Base-by-base conservation (phyloP, 202 grass and related monocot species). In the Hordeum pubiflorum region DNA sequence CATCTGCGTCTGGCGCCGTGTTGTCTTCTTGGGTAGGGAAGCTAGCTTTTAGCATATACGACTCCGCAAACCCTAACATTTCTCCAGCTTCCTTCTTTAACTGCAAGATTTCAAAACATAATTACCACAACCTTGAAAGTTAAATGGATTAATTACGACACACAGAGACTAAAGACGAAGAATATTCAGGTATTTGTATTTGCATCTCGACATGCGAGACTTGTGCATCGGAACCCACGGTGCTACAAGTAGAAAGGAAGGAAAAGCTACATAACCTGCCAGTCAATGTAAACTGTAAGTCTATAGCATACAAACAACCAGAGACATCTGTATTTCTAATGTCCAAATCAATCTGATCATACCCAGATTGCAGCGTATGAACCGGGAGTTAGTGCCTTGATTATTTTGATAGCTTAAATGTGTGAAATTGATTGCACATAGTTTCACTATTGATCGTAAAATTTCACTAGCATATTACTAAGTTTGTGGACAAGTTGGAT, bases 11-110 rank as follows among this genome's bases (percentile, higher is more conserved):
- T 27, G 41, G 4, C 7, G 11, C 41, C 12, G 69, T 72, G 44
- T 77, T 44, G 39, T 59, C 72, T 7, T 92, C 90, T 37, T 86
- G 57, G 79, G 37, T 85, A 54, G 79, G 23, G 20, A 58, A 75
- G 41, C 34, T 61, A 57, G 72, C 82, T 48, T 87, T 93, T 69
- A 43, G 81, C 64, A 96, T 80, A 85, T 87, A 90, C 1, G 64
- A 71, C 20, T 75, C 79, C 11, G 92, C 96, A 37, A 96, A 89
- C 71, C 80, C 89, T 69, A 96, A 60, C 90, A 96, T 96, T 36
- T 90, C 80, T 23, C 73, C 57, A n/a, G 87, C 87, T 84, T 99
- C 96, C 72, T 86, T 91, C 78, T 89, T 96, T 57, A 93, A 93
- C 96, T 99, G 96, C 73, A 81, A 66, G 9, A 63, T 68, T 82